A percentile compares a stretch with the other conserved stretches of the same genome.
phyloP scores from a whole-genome alignment of 2,329 filamentous ascomycete species.

The Chaetomium globosum region DNA sequence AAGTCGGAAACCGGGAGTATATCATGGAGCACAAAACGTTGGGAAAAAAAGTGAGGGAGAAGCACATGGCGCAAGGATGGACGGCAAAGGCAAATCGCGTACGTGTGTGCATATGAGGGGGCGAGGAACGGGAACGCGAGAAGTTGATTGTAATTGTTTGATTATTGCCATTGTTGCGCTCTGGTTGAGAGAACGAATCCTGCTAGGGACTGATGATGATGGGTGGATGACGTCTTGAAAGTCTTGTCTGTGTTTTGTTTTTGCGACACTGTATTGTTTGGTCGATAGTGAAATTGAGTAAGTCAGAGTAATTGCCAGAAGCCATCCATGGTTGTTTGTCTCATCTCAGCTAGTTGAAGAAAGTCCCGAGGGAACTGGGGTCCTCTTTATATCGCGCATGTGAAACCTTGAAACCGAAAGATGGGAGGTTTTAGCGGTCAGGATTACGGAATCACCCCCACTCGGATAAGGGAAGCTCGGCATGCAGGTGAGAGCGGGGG shows the following conservation, averaged over 20 bases:
- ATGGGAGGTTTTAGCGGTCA: not conserved
- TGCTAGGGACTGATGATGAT: not conserved
- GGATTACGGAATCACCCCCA: constrained; percentile 10
- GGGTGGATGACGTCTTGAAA: not conserved
- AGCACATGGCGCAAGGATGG: not conserved
- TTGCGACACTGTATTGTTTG: constrained; percentile 2
- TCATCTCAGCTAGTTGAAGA: not conserved
- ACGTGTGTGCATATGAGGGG: not conserved
- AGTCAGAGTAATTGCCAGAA: not conserved
- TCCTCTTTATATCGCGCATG: constrained; percentile 15
- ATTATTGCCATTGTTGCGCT: not conserved
- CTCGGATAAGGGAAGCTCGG: no score
- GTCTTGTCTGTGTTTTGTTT: not conserved
- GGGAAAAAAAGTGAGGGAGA: not conserved
- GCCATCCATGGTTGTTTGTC: not conserved
- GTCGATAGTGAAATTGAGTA: not conserved
- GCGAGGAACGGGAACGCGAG: not conserved
- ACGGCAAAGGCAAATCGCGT: not conserved
- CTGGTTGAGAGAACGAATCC: not conserved
- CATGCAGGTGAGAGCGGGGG: not conserved
- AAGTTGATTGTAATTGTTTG: not conserved
- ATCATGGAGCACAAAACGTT: constrained; percentile 2
- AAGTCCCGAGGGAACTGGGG: not conserved
- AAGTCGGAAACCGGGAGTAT: not conserved
- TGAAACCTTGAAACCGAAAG: constrained; percentile 7